Evolutionary conservation across 306 rosid species (phyloP).

Genomic region (Notholithocarpus densiflorus): DNA sequence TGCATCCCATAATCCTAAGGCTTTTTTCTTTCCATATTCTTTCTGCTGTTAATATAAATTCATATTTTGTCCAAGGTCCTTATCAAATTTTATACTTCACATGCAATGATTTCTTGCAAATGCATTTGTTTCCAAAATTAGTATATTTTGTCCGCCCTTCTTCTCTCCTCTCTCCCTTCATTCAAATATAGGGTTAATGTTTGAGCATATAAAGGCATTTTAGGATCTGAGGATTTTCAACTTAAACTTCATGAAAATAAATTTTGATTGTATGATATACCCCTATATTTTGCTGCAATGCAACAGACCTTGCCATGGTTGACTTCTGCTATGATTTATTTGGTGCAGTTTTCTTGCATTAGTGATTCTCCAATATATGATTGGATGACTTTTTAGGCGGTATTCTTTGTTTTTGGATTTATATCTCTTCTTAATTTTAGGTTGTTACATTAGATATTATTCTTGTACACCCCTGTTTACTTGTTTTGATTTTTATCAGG

Average conservation of each 20-base stretch:
- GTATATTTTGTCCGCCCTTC: no score
- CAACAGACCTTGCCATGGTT: not conserved
- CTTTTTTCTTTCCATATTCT: not conserved
- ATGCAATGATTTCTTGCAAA: not conserved
- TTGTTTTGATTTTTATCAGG: not conserved
- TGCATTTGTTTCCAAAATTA: not conserved
- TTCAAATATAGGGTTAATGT: not conserved
- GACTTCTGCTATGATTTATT: not conserved
- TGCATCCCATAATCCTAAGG: not conserved
- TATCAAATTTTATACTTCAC: not conserved
- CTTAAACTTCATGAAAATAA: not conserved
- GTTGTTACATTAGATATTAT: not conserved
- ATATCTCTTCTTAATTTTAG: not conserved
- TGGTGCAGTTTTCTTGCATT: not conserved
- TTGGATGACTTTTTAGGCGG: not conserved
- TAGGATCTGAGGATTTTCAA: not conserved
- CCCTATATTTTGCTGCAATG: not conserved
- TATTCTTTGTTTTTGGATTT: not conserved
- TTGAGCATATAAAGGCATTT: not conserved
- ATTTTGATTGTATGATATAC: not conserved
- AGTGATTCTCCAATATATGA: not conserved
- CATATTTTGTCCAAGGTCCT: not conserved
- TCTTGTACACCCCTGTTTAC: not conserved
- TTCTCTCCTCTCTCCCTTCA: no score
- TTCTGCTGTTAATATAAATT: not conserved